Percentiles rank a stretch among this genome's conserved stretches.
These are phyloP conservation scores for Dendrobium catenatum DNA, from an alignment of 106 monocot genomes.

Conservation along the genomic window DNA sequence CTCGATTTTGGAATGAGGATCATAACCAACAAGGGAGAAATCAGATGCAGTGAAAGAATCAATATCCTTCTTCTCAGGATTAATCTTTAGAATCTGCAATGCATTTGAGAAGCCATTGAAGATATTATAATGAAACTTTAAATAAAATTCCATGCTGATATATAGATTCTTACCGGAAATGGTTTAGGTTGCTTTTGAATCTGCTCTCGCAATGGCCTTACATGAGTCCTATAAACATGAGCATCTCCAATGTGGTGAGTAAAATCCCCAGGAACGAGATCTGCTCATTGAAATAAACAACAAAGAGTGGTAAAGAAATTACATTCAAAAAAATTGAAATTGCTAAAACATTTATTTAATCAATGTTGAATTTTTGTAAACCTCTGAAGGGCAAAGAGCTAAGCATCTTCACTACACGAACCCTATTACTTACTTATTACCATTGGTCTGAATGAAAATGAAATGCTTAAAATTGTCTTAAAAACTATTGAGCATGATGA, in stretches of 20 bases:
- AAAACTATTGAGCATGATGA: too few species aligned
- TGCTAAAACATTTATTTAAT: neutral
- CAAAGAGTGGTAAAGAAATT: neutral
- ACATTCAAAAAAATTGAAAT: neutral
- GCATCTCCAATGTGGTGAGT: slow-evolving; percentile 92
- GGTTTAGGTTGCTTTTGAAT: slow-evolving; percentile 24
- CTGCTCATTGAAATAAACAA: slow-evolving; percentile 22
- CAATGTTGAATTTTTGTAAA: too few species aligned
- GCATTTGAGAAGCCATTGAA: neutral
- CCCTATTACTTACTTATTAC: too few species aligned
- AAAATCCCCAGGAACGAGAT: slow-evolving; percentile 86
- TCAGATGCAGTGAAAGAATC: slow-evolving; percentile 56
- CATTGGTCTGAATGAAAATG: too few species aligned
- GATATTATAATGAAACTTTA: neutral
- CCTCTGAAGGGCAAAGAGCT: too few species aligned
- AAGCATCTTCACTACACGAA: too few species aligned
- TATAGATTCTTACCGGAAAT: slow-evolving; percentile 17
- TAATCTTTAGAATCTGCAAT: slow-evolving; percentile 21
- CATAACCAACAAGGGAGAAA: slow-evolving; percentile 71
- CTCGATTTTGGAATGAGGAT: slow-evolving; percentile 79
- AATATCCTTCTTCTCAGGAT: slow-evolving; percentile 17
- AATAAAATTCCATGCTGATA: neutral
- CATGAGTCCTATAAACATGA: slow-evolving; percentile 61
- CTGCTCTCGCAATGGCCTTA: slow-evolving; percentile 25
- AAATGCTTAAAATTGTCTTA: too few species aligned